Conservation (phyloP, 1,284 basidiomycete species). For the Tausonia pullulans region DNA sequence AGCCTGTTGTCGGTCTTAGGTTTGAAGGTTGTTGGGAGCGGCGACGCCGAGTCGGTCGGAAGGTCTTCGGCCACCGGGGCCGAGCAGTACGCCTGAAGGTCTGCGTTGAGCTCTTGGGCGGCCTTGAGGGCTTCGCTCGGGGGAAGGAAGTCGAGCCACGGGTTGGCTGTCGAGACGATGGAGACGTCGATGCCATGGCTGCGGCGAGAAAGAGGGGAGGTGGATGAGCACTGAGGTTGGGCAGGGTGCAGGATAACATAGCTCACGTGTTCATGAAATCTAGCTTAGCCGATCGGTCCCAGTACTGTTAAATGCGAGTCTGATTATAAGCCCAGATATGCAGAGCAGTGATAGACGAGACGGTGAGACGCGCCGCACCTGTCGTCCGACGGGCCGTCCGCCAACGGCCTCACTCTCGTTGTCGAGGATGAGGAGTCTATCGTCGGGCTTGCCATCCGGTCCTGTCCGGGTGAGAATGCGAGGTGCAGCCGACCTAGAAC, state of each 20-base stretch:
- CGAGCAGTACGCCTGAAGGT: slow-evolving; percentile 65
- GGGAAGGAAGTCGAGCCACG: slow-evolving; percentile 74
- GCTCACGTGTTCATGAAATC: slow-evolving; percentile 51
- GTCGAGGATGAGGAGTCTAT: slow-evolving; percentile 60
- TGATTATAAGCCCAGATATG: background rate
- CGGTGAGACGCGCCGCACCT: slow-evolving; percentile 33
- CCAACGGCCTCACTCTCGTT: slow-evolving; percentile 52
- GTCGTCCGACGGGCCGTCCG: slow-evolving; percentile 54
- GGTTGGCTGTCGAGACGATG: slow-evolving; percentile 66
- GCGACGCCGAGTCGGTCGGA: slow-evolving; percentile 20
- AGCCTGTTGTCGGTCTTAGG: slow-evolving; percentile 40
- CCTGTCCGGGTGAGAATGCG: slow-evolving; percentile 46
- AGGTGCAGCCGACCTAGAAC: slow-evolving; percentile 50
- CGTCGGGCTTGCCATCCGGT: slow-evolving; percentile 40
- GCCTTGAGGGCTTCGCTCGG: slow-evolving; percentile 53
- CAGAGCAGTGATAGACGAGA: slow-evolving; percentile 5
- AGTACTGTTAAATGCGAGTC: slow-evolving; percentile 40
- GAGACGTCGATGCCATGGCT: slow-evolving; percentile 33
- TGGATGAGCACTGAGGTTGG: background rate
- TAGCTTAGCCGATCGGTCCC: slow-evolving; percentile 63
- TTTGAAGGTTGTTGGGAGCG: slow-evolving; percentile 27
- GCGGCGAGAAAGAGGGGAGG: too few species aligned
- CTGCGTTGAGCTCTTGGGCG: slow-evolving; percentile 56
- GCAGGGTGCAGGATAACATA: background rate
- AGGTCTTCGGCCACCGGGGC: slow-evolving; percentile 23